Percentiles rank a stretch among this genome's conserved stretches.
Conservation (phyloP, 164 flowering plant species). For the Aristolochia fimbriata region DNA sequence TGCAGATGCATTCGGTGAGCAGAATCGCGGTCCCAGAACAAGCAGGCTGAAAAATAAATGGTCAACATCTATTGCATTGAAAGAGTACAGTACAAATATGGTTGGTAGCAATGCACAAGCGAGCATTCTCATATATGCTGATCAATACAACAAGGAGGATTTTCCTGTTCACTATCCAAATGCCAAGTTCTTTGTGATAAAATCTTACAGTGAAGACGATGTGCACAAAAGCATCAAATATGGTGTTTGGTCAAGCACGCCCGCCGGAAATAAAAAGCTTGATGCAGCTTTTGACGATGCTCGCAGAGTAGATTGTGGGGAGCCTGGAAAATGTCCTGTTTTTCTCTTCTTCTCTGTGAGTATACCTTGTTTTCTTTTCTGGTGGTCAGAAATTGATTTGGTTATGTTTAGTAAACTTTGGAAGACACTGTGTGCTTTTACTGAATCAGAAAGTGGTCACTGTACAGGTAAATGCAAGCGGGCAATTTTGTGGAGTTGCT, state of each 20-base stretch:
- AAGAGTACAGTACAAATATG: constrained; percentile 44
- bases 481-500: constrained; percentile 92
- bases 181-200: constrained; percentile 83
- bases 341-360: constrained; percentile 89
- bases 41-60: constrained; percentile 41
- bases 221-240: constrained; percentile 92
- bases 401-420: too few relatives aligned
- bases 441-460: too few relatives aligned
- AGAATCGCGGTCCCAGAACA: constrained; percentile 56
- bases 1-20: constrained; percentile 42
- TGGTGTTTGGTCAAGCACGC: constrained; percentile 90
- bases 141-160: constrained; percentile 63
- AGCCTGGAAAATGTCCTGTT: constrained; percentile 52
- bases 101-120: constrained; percentile 40
- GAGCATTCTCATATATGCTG: constrained; percentile 39
- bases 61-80: constrained; percentile 25
- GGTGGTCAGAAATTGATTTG: constrained; percentile 4
- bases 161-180: constrained; percentile 38
- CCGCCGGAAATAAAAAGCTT: constrained; percentile 87
- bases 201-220: constrained; percentile 93
- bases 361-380: constrained; percentile 4
- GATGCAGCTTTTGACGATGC: constrained; percentile 64
- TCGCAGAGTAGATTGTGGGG: constrained; percentile 39
- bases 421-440: too few relatives aligned
- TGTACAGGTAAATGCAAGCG: constrained; percentile 87